These are phyloP conservation scores for Geranium incanum DNA, from an alignment of 441 rosid genomes.

Conservation along the genomic window DNA sequence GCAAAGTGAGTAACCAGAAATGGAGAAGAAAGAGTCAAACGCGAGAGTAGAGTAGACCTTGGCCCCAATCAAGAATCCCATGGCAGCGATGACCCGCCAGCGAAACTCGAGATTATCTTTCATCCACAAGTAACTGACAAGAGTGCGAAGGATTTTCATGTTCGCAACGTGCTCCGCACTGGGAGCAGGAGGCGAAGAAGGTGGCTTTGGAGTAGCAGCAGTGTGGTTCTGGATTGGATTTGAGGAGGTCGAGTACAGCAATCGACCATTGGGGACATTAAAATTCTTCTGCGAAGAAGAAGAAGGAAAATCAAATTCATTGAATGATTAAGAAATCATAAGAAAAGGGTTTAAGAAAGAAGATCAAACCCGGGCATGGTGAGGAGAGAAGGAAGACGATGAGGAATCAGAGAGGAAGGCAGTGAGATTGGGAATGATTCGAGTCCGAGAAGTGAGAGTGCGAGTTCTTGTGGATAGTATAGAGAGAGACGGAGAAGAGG, in stretches of 20 bases:
- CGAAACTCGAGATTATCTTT: conserved; percentile 72
- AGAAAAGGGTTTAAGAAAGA: background rate
- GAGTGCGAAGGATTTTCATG: conserved; percentile 58
- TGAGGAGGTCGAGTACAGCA: conserved; percentile 43
- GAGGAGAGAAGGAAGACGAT: conserved; percentile 14
- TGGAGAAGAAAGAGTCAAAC: background rate
- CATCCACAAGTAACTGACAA: conserved; percentile 75
- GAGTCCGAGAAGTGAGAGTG: background rate
- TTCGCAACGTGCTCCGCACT: conserved; percentile 39
- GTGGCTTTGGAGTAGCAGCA: background rate
- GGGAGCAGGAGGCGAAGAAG: background rate
- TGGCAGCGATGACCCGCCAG: conserved; percentile 59
- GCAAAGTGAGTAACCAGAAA: background rate
- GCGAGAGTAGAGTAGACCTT: conserved; percentile 28
- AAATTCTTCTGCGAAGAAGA: no score
- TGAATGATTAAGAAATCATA: background rate
- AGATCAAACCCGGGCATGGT: conserved; percentile 23
- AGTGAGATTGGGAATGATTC: conserved; percentile 18
- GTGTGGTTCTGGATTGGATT: conserved; percentile 1
- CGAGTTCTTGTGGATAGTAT: background rate
- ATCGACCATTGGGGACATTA: conserved; percentile 33
- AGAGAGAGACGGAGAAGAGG: no score
- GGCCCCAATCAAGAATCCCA: conserved; percentile 72
- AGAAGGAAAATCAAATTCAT: background rate
- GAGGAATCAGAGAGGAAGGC: conserved; percentile 33